A percentile compares a stretch with the other conserved stretches of the same genome.
Conservation (phyloP, 805 yeast species). For the fission yeast (Schizosaccharomyces pombe) region ASM294v3 CU329670.1:146001-146500, state of each 20-base stretch:
- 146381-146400: too few relatives aligned
- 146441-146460: too few relatives aligned
- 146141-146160: slow-evolving; percentile 19
- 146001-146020: slow-evolving; percentile 35
- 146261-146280: neutral
- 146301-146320: too few relatives aligned
- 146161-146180: slow-evolving; percentile 8
- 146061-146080: slow-evolving; percentile 24
- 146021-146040: slow-evolving; percentile 39
- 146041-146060: slow-evolving; percentile 44
- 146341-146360: too few relatives aligned
- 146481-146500: too few relatives aligned
- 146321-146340: too few relatives aligned
- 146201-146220: slow-evolving; percentile 5
- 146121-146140: slow-evolving; percentile 23
- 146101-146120: slow-evolving; percentile 26
- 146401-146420: too few relatives aligned
- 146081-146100: slow-evolving; percentile 21
- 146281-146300: too few relatives aligned
- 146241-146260: neutral
- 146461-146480: too few relatives aligned
- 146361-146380: too few relatives aligned
- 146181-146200: slow-evolving; percentile 8
- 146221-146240: too few relatives aligned
- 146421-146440: too few relatives aligned